Evolutionary conservation across 345 rosid species (phyloP), one percentile per base, ranked within the genome.

Genomic region (Hirschfeldia incana): DNA sequence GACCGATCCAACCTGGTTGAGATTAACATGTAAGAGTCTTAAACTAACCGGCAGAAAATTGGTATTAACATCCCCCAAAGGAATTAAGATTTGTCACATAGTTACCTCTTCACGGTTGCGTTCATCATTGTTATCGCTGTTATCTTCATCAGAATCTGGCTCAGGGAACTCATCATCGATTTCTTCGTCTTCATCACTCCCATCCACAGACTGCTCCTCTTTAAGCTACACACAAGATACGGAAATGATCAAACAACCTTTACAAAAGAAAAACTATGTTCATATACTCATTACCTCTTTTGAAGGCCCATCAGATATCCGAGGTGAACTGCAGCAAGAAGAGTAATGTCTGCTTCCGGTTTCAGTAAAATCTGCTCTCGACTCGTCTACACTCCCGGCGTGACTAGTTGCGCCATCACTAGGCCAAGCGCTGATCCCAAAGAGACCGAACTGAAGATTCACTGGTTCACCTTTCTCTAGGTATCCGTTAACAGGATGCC

Each of bases 341-440:
- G 98, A 96, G 74, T 86, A 84, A 72, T 92, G 86, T 82, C 85
- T 90, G 73, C 99, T 93, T 58, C 97, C 95, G 33, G 84, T 87
- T 68, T 96, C 99, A 69, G 85, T 85, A 79, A 87, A 79, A 69
- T 93, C 98, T 37, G 86, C 90, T 81, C 92, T 88, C 0, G 90
- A 85, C 59, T 92, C 99, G 60, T 96, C 99, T 11, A 92, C 65
- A 83, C 98, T 96, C 76, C 94, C 94, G 7, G 97, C 95, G 69
- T 84, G 85, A 65, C 99, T 96, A 10, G 99, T 93, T 68, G 95
- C 94, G 27, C 98, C 94, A 62, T 92, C 99, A 74, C 87, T 89
- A 60, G 98, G 95, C 97, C 98, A 96, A 32, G 99, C 99, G 79
- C 98, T 95, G 81, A 93, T 91, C 63, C 99, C 99, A 82, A 93